Evolutionary conservation across 768 basidiomycete genomes (phyloP).

Genomic region (Chiua virens): DNA sequence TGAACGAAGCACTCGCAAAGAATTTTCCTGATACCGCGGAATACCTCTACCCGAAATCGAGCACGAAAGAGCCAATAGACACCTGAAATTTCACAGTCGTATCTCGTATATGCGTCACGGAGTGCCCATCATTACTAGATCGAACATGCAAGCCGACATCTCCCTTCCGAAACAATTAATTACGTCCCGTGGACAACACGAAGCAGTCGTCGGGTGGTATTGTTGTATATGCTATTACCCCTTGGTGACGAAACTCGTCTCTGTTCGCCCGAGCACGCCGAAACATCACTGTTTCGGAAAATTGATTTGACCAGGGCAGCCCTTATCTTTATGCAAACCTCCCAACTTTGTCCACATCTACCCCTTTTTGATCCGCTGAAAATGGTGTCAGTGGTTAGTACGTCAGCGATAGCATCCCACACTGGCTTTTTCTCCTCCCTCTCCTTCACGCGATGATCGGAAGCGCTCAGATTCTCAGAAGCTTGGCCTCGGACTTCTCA

Average conservation of each 20-base stretch:
- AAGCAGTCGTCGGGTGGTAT: neutral
- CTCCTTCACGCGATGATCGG: constrained; percentile 27
- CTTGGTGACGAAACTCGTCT: constrained; percentile 1
- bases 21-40: constrained; percentile 61
- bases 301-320: constrained; percentile 6
- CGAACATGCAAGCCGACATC: neutral
- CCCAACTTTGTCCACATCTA: constrained; percentile 8
- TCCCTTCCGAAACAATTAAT: neutral
- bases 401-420: constrained; percentile 11
- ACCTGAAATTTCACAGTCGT: constrained; percentile 4
- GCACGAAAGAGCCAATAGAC: constrained; percentile 8
- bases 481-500: constrained; percentile 34
- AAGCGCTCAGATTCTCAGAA: constrained; percentile 30
- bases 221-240: constrained; percentile 1
- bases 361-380: constrained; percentile 20
- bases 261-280: neutral
- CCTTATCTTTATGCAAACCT: constrained; percentile 22
- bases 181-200: constrained; percentile 6
- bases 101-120: neutral
- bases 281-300: constrained; percentile 15
- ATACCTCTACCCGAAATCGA: constrained; percentile 19
- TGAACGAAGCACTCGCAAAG: constrained; percentile 70
- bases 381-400: constrained; percentile 16
- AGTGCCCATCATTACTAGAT: constrained; percentile 1
- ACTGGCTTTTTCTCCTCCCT: constrained; percentile 6